Conservation (phyloP, 192 early-diverging fungal species). For the Diversispora epigaea region DNA sequence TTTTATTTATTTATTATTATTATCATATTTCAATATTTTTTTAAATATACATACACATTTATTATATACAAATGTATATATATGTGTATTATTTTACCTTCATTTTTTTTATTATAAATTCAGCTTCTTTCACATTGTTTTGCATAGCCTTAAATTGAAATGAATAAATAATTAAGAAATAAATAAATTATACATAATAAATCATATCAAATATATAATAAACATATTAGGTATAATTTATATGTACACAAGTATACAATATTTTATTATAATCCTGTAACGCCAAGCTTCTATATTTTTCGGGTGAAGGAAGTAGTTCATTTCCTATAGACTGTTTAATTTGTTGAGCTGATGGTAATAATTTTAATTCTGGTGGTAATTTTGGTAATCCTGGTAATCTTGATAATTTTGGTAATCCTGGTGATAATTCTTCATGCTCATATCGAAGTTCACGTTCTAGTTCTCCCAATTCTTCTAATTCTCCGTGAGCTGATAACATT, state of each 20-base stretch:
- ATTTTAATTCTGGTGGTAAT: neutral
- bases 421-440: neutral
- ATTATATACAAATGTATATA: too few relatives aligned
- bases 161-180: neutral
- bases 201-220: neutral
- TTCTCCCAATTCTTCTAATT: neutral
- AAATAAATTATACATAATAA: neutral
- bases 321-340: neutral
- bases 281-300: neutral
- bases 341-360: neutral
- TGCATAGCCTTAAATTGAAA: neutral
- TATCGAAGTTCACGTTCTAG: neutral
- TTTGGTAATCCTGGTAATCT: neutral
- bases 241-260: constrained; percentile 21
- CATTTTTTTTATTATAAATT: too few relatives aligned
- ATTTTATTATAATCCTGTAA: constrained; percentile 5
- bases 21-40: too few relatives aligned
- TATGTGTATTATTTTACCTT: too few relatives aligned
- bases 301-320: neutral
- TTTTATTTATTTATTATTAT: too few relatives aligned
- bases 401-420: neutral
- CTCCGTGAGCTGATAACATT: neutral
- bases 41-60: too few relatives aligned
- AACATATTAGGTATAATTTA: neutral
- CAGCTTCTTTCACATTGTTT: too few relatives aligned